These are phyloP conservation scores for Halenospora varia DNA, from an alignment of 495 filamentous ascomycete genomes.

Conservation along the genomic window DNA sequence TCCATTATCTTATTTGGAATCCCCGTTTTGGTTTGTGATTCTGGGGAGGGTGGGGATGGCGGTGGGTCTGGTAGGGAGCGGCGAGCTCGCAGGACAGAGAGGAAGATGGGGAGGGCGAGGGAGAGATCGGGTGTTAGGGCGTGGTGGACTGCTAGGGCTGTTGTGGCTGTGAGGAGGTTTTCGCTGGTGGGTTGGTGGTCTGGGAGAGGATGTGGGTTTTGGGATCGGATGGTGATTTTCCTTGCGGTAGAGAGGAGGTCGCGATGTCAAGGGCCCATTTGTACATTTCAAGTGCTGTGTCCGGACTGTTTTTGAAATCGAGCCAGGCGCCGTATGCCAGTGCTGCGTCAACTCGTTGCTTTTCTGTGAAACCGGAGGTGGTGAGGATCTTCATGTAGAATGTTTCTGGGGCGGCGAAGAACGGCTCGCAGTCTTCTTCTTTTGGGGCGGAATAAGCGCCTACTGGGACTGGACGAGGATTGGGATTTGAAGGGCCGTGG, in stretches of 20 bases:
- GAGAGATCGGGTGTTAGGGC: constrained; percentile 60
- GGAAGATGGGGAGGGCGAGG: constrained; percentile 75
- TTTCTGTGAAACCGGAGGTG: constrained; percentile 66
- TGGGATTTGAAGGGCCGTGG: constrained; percentile 77
- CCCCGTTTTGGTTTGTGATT: constrained; percentile 9
- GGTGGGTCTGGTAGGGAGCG: constrained; percentile 33
- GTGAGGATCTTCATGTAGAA: constrained; percentile 78
- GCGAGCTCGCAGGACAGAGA: constrained; percentile 77
- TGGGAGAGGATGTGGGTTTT: constrained; percentile 58
- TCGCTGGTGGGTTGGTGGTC: constrained; percentile 45
- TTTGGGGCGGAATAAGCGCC: constrained; percentile 51
- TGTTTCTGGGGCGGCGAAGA: constrained; percentile 59
- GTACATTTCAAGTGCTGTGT: constrained; percentile 64
- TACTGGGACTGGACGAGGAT: constrained; percentile 65
- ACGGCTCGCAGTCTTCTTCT: constrained; percentile 67
- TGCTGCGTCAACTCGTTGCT: constrained; percentile 73
- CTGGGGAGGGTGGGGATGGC: constrained; percentile 10
- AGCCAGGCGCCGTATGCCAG: constrained; percentile 80
- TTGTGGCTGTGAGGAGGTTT: constrained; percentile 71
- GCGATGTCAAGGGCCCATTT: constrained; percentile 69
- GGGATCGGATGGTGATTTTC: constrained; percentile 49
- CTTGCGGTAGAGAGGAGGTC: constrained; percentile 34
- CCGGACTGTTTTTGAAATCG: constrained; percentile 63
- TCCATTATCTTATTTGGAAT: too few species aligned
- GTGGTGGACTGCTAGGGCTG: constrained; percentile 70